These are phyloP conservation scores for Euphorbia lathyris DNA, from an alignment of 345 rosid species.

Conservation along the genomic window DNA sequence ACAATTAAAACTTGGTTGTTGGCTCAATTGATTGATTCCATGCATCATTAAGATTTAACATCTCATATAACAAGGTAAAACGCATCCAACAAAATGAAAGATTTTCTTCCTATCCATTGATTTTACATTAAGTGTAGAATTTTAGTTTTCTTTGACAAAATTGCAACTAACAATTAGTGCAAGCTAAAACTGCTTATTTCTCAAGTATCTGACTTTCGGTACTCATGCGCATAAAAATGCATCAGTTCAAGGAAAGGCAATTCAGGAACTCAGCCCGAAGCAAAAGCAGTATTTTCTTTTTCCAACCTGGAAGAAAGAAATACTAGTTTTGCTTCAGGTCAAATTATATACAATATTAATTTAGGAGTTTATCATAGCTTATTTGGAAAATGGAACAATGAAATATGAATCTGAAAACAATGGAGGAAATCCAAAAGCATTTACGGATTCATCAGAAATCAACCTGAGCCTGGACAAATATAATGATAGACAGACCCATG, in stretches of 20 bases:
- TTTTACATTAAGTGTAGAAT: neutral
- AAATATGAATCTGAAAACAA: neutral
- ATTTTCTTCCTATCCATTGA: neutral
- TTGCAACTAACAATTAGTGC: neutral
- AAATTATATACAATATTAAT: too few relatives aligned
- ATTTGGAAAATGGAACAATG: neutral
- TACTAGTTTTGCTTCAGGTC: too few relatives aligned
- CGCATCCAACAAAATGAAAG: neutral
- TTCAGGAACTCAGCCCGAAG: neutral
- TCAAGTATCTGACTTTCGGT: neutral
- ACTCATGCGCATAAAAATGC: too few relatives aligned
- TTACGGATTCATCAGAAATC: neutral
- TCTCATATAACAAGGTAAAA: neutral
- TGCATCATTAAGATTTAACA: constrained; percentile 1
- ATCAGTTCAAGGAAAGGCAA: neutral
- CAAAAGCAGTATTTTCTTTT: neutral
- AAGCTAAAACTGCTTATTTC: neutral
- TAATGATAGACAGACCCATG: neutral
- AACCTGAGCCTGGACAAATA: neutral
- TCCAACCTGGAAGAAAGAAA: too few relatives aligned
- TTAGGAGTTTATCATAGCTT: neutral
- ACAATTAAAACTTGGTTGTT: neutral
- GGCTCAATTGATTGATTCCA: neutral
- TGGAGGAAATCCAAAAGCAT: neutral
- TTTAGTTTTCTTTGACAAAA: neutral